phyloP scores from a whole-genome alignment of 2,329 filamentous ascomycete species.

The Ophiocordyceps unilateralis region DNA sequence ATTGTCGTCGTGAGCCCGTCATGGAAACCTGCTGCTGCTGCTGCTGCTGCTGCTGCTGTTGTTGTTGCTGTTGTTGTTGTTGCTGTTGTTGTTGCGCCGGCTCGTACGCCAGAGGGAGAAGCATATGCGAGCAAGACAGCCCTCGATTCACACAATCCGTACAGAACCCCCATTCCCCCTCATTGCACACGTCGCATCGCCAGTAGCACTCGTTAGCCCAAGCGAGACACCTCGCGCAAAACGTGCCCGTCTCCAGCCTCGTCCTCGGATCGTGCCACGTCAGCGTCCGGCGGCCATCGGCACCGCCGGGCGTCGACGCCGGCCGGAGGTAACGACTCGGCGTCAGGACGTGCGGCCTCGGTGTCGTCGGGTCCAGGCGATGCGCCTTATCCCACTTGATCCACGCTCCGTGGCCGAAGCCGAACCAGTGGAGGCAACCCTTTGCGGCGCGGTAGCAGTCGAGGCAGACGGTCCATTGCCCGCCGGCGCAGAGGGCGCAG shows the following conservation, averaged over 20 bases:
- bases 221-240: constrained; percentile 59
- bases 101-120: constrained; percentile 58
- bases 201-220: constrained; percentile 76
- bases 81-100: constrained; percentile 9
- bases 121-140: constrained; percentile 60
- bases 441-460: constrained; percentile 60
- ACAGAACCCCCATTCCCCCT: constrained; percentile 91
- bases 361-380: constrained; percentile 20
- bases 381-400: constrained; percentile 43
- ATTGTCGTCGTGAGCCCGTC: constrained; percentile 29
- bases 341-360: constrained; percentile 39
- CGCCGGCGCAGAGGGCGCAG: constrained; percentile 52
- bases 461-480: constrained; percentile 63
- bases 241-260: constrained; percentile 61
- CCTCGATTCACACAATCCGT: constrained; percentile 74
- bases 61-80: background rate
- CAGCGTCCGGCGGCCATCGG: constrained; percentile 37
- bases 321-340: constrained; percentile 39
- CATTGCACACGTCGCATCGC: constrained; percentile 75
- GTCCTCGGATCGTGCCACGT: constrained; percentile 50
- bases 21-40: background rate
- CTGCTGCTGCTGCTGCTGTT: background rate
- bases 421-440: constrained; percentile 77
- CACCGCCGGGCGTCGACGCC: constrained; percentile 28
- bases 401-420: constrained; percentile 62